Evolutionary conservation across 768 basidiomycete species (phyloP).

Genomic region (Suillus bovinus): DNA sequence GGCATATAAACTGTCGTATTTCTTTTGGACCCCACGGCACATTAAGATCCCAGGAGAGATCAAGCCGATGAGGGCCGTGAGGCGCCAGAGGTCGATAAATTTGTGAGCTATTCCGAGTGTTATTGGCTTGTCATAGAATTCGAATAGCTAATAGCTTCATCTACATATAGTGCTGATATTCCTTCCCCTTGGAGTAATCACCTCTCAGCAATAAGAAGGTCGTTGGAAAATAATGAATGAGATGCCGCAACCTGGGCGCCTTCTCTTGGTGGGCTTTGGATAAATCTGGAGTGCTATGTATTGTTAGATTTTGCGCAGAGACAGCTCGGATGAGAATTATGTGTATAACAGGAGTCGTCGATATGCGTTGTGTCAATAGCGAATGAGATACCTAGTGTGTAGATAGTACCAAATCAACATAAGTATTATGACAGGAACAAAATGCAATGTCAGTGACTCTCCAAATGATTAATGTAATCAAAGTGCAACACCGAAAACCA

Average conservation of each 20-base stretch:
- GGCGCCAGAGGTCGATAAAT: slow-evolving; percentile 27
- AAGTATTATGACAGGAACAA: neutral
- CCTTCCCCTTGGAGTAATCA: slow-evolving; percentile 32
- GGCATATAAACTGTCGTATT: slow-evolving; percentile 50
- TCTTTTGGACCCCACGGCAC: slow-evolving; percentile 52
- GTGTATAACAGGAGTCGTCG: neutral
- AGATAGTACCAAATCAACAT: neutral
- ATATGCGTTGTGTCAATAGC: neutral
- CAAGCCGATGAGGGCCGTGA: slow-evolving; percentile 12
- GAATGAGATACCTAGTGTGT: neutral
- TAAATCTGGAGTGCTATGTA: slow-evolving; percentile 14
- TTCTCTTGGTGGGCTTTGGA: slow-evolving; percentile 10
- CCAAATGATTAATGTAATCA: slow-evolving; percentile 1
- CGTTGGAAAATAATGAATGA: slow-evolving; percentile 23
- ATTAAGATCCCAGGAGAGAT: slow-evolving; percentile 51
- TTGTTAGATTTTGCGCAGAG: neutral
- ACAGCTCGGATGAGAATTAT: neutral
- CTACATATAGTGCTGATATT: slow-evolving; percentile 20
- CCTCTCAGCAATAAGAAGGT: slow-evolving; percentile 33
- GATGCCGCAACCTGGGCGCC: neutral
- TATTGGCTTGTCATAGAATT: neutral
- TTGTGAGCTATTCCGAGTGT: slow-evolving; percentile 20
- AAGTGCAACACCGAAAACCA: neutral
- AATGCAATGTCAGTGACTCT: slow-evolving; percentile 1
- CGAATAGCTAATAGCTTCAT: neutral